phyloP scores from a whole-genome alignment of 805 yeast genomes.

The Komagataella ulmi region DNA sequence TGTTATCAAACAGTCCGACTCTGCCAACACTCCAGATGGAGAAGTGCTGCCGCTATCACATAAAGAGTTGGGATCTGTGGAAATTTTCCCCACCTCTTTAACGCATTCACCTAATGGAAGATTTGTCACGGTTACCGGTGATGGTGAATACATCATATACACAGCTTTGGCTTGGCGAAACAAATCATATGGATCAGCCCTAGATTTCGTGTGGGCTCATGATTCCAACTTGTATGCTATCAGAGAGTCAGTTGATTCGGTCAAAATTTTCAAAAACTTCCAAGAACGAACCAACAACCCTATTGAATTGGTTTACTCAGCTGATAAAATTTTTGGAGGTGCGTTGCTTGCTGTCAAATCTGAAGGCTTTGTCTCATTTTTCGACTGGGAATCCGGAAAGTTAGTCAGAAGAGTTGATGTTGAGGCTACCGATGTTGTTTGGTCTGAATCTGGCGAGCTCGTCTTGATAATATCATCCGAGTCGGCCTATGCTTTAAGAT shows the following conservation, averaged over 20 bases:
- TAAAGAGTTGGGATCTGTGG: constrained; percentile 90
- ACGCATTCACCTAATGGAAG: constrained; percentile 95
- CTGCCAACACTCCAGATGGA: constrained; percentile 65
- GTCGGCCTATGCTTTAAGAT: constrained; percentile 66
- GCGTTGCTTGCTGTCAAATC: constrained; percentile 77
- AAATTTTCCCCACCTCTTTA: constrained; percentile 79
- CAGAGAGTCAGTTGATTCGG: constrained; percentile 50
- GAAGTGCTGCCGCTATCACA: constrained; percentile 64
- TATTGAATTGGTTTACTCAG: constrained; percentile 54
- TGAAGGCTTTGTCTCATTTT: constrained; percentile 75
- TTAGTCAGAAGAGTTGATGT: constrained; percentile 85
- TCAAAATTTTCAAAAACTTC: constrained; percentile 72
- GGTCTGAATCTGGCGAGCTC: constrained; percentile 92
- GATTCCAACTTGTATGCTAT: constrained; percentile 83
- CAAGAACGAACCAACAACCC: constrained; percentile 57
- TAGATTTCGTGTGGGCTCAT: constrained; percentile 90
- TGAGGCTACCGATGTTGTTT: constrained; percentile 66
- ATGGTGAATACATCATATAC: constrained; percentile 92
- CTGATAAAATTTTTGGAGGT: constrained; percentile 80
- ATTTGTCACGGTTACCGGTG: constrained; percentile 94
- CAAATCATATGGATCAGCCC: constrained; percentile 80
- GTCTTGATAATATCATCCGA: constrained; percentile 63
- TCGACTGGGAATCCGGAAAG: constrained; percentile 85
- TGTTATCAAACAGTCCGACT: constrained; percentile 52
- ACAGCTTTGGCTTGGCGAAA: constrained; percentile 98